Evolutionary conservation across 306 rosid species (phyloP).

Genomic region (Citrullus amarus): DNA sequence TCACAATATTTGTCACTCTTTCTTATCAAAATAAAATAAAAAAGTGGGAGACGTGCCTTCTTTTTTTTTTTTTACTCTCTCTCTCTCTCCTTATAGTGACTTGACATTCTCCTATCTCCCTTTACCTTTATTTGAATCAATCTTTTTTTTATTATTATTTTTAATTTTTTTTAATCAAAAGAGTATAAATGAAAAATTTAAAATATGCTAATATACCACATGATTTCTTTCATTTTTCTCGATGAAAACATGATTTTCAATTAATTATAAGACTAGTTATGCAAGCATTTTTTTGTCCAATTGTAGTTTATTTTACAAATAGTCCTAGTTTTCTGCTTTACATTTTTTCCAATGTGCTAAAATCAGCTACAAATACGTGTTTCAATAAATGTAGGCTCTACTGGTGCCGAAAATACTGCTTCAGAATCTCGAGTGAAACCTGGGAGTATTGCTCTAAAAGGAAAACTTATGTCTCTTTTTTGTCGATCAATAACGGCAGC

Average conservation of each 20-base stretch:
- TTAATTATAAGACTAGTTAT: background rate
- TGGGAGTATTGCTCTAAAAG: conserved; percentile 58
- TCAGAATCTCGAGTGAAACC: conserved; percentile 68
- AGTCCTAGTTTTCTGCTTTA: background rate
- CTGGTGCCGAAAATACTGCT: conserved; percentile 44
- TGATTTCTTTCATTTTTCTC: background rate
- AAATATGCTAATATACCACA: background rate
- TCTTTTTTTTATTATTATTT: background rate
- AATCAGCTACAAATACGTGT: background rate
- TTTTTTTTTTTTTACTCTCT: too few relatives aligned
- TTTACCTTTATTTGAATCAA: background rate
- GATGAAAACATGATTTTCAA: background rate
- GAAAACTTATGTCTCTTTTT: conserved; percentile 78
- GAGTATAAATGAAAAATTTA: background rate
- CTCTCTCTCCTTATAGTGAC: background rate
- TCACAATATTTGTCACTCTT: background rate
- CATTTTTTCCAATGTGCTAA: background rate
- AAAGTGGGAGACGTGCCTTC: background rate
- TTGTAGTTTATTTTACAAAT: background rate
- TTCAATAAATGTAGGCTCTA: conserved; percentile 43
- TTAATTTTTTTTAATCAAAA: background rate
- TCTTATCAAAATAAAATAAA: background rate
- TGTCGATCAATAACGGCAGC: conserved; percentile 91
- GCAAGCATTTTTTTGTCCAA: background rate
- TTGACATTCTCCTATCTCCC: background rate